Evolutionary conservation across 495 filamentous ascomycete genomes (phyloP).

Genomic region (Margaritispora aquatica): DNA sequence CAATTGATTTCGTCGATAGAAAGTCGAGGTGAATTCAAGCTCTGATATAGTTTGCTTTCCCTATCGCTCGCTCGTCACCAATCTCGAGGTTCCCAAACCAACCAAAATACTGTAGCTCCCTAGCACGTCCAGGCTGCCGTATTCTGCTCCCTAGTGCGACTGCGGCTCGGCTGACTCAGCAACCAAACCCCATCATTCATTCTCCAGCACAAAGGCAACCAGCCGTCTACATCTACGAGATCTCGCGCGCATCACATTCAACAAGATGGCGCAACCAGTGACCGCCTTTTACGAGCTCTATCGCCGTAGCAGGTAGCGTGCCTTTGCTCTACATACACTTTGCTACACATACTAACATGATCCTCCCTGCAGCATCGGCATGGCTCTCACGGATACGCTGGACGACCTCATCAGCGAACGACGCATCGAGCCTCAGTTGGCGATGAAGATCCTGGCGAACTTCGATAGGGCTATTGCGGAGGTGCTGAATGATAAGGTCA

Average conservation of each 20-base stretch:
- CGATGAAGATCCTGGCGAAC: slow-evolving; percentile 93
- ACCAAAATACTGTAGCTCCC: too few species aligned
- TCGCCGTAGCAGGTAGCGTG: slow-evolving; percentile 81
- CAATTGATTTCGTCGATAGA: slow-evolving; percentile 2
- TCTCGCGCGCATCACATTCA: slow-evolving; percentile 3
- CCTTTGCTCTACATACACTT: slow-evolving; percentile 18
- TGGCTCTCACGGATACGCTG: slow-evolving; percentile 89
- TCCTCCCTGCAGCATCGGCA: slow-evolving; percentile 62
- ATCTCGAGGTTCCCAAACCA: slow-evolving; percentile 8
- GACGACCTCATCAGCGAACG: slow-evolving; percentile 91
- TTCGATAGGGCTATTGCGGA: slow-evolving; percentile 89
- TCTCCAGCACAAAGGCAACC: neutral
- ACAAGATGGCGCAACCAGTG: slow-evolving; percentile 23
- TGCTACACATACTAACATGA: slow-evolving; percentile 23
- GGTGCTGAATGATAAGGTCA: slow-evolving; percentile 83
- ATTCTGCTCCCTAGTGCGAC: slow-evolving; percentile 3
- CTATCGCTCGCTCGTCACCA: neutral
- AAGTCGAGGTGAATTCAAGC: neutral
- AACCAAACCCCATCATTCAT: neutral
- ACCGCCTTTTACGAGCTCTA: slow-evolving; percentile 90
- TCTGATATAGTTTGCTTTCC: neutral
- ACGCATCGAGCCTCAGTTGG: slow-evolving; percentile 93
- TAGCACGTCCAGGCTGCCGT: neutral
- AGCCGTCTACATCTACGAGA: slow-evolving; percentile 15
- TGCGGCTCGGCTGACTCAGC: slow-evolving; percentile 12